These are phyloP conservation scores for Trichoderma orchidacearum DNA, from an alignment of 495 filamentous ascomycete species.

Conservation along the genomic window DNA sequence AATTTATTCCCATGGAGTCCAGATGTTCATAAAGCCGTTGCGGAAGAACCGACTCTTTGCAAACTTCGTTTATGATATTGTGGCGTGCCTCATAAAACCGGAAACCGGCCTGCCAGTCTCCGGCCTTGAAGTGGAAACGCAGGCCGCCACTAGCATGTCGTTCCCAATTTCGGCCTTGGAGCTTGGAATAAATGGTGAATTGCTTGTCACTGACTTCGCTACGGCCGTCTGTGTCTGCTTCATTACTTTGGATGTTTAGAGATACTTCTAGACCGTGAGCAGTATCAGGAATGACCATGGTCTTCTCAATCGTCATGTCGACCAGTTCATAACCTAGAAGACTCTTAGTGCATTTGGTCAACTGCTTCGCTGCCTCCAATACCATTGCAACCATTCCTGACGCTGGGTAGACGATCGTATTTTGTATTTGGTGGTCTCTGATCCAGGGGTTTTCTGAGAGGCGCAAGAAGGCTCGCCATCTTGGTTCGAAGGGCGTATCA, in stretches of 20 bases:
- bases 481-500: constrained; percentile 10
- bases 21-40: constrained; percentile 14
- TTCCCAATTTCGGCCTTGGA: constrained; percentile 10
- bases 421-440: constrained; percentile 12
- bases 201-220: not conserved
- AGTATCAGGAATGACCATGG: constrained; percentile 18
- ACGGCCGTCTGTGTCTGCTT: not conserved
- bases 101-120: not conserved
- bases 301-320: constrained; percentile 4
- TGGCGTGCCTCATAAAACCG: not conserved
- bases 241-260: constrained; percentile 7
- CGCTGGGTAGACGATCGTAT: constrained; percentile 12
- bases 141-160: constrained; percentile 13
- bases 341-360: not conserved
- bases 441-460: constrained; percentile 18
- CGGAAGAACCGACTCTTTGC: constrained; percentile 7
- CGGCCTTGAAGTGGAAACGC: constrained; percentile 9
- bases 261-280: constrained; percentile 10
- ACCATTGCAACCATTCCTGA: constrained; percentile 21
- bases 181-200: constrained; percentile 17
- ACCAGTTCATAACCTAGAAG: constrained; percentile 32
- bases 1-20: constrained; percentile 25
- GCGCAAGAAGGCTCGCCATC: constrained; percentile 17
- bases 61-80: not conserved
- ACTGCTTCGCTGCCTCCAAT: constrained; percentile 16